Percentiles rank a stretch among this genome's conserved stretches.
Conservation (phyloP, 352 stramenopile genomes). For the Thraustochytrium striatum region DNA sequence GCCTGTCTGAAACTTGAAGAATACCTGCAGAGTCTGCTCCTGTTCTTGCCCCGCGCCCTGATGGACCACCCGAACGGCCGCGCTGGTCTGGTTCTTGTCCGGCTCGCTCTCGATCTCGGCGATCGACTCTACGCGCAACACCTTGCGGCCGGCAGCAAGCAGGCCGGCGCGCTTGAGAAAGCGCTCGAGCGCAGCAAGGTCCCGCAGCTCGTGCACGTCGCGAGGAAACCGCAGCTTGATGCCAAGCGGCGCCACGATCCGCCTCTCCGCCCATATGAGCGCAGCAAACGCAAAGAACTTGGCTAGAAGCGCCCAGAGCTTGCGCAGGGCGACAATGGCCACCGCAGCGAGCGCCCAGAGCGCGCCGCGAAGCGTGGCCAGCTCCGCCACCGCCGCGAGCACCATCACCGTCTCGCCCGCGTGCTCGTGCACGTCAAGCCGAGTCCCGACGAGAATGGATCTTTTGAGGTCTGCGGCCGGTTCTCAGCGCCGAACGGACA, state of each 20-base stretch:
- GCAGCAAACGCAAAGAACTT: neutral
- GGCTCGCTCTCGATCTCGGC: slow-evolving; percentile 15
- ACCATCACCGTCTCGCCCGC: no score
- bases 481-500: no score
- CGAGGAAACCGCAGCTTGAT: slow-evolving; percentile 8
- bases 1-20: slow-evolving; percentile 35
- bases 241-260: neutral
- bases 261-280: neutral
- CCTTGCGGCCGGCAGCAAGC: neutral
- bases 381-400: no score
- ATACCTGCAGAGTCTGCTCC: neutral
- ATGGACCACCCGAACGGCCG: neutral
- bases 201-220: neutral
- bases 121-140: neutral
- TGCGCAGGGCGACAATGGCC: neutral
- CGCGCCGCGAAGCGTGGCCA: no score
- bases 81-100: slow-evolving; percentile 9
- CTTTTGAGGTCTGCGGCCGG: no score
- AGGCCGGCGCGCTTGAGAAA: neutral
- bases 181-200: neutral
- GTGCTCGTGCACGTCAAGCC: no score
- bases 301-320: neutral
- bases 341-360: neutral
- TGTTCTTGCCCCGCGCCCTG: neutral
- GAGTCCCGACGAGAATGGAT: no score